Conservation (phyloP, 352 stramenopile species). For the Phytophthora vignae region DNA sequence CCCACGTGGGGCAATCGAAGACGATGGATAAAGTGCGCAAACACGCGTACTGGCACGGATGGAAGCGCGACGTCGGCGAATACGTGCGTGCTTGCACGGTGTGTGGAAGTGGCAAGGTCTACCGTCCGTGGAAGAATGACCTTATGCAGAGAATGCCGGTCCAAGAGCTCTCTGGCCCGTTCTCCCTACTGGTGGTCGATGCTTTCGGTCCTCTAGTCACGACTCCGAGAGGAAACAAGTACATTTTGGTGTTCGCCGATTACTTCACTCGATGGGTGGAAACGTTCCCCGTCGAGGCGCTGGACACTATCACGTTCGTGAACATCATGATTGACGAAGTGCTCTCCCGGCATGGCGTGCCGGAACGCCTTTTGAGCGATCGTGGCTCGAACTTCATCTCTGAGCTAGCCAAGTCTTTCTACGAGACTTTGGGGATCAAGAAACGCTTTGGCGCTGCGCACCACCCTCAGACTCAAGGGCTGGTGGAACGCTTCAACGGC, state of each 20-base stretch:
- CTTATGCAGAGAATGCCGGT: conserved; percentile 14
- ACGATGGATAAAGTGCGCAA: conserved; percentile 2
- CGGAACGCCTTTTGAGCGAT: conserved; percentile 7
- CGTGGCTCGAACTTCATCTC: conserved; percentile 2
- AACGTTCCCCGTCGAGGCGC: too few relatives aligned
- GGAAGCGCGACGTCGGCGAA: neutral
- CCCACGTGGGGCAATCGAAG: conserved; percentile 5
- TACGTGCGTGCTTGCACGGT: neutral
- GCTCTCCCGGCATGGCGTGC: neutral
- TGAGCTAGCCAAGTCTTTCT: too few relatives aligned
- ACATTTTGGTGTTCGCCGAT: too few relatives aligned
- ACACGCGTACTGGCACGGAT: conserved; percentile 2
- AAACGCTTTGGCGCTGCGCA: neutral
- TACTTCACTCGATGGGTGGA: too few relatives aligned
- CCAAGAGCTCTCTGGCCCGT: neutral
- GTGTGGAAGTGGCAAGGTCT: conserved; percentile 2
- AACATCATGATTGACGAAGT: conserved; percentile 2
- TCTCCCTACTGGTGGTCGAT: neutral
- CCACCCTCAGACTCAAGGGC: conserved; percentile 10
- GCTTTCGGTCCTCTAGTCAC: neutral
- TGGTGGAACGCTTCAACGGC: too few relatives aligned
- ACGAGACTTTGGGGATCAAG: too few relatives aligned
- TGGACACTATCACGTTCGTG: too few relatives aligned
- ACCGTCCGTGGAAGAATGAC: conserved; percentile 1
- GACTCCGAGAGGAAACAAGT: too few relatives aligned